Evolutionary conservation across 805 yeast species (phyloP).

Genomic region (Saccharomycopsis sp.): DNA sequence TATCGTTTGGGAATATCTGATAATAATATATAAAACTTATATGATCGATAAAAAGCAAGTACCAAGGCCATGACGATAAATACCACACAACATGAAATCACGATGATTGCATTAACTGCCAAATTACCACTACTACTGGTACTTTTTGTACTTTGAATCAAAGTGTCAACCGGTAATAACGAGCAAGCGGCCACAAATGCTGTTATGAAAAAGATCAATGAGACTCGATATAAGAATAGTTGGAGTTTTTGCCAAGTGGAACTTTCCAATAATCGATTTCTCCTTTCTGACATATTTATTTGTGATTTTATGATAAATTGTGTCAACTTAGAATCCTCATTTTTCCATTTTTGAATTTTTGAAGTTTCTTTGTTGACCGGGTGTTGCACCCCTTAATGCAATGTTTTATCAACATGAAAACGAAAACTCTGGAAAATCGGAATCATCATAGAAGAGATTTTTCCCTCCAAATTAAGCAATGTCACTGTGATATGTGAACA

Average conservation of each 20-base stretch:
- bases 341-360: too few relatives aligned
- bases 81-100: slow-evolving; percentile 14
- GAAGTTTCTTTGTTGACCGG: too few relatives aligned
- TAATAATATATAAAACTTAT: slow-evolving; percentile 9
- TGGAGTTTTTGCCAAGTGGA: too few relatives aligned
- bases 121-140: slow-evolving; percentile 9
- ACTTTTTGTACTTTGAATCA: slow-evolving; percentile 16
- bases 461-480: too few relatives aligned
- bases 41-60: slow-evolving; percentile 9
- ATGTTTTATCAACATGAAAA: too few relatives aligned
- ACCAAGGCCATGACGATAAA: slow-evolving; percentile 8
- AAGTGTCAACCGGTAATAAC: slow-evolving; percentile 15
- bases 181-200: slow-evolving; percentile 11
- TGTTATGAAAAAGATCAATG: slow-evolving; percentile 10
- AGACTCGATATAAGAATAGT: slow-evolving; percentile 2
- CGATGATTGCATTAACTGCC: slow-evolving; percentile 15
- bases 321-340: too few relatives aligned
- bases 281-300: too few relatives aligned
- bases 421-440: too few relatives aligned
- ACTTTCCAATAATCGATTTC: too few relatives aligned
- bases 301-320: neutral
- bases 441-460: too few relatives aligned
- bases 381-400: too few relatives aligned
- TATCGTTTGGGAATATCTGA: slow-evolving; percentile 16
- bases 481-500: too few relatives aligned